Base-by-base conservation (phyloP, 2,329 filamentous ascomycete species). In the Pezizomycotina sp. region DNA sequence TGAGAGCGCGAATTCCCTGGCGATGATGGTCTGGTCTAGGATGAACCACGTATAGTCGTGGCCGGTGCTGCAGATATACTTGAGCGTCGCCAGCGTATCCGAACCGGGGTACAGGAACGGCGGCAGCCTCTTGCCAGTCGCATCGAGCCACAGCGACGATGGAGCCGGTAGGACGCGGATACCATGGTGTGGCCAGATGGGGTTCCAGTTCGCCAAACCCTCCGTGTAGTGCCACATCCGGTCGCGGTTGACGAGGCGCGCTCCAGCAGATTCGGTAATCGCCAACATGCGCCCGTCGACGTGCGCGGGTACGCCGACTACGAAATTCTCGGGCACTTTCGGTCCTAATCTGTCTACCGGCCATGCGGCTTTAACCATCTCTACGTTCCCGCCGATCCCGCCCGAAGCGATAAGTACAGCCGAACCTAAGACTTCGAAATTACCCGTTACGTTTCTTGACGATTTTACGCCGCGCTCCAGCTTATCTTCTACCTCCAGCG, bases 221-320 rank as follows among this genome's bases (percentile, higher is more conserved):
- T 74, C 70, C 7, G 68, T 73, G 50, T 74, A 74, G 52, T 74
- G 69, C 70, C 70, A 74, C 69, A 74, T 73, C 27, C 70, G 58
- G 48, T 74, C 70, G 31, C 64, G 61, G 54, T 74, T 74, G 56
- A 74, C 60, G 41, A 72, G 49, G 38, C 61, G 58, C 1, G 65
- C 70, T 6, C 70, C 70, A 1, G 58, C 61, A 1, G 49, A 34
- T 50, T 70, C 62, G 2, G 67, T 54, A 32, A 74, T 71, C 22
- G 56, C 62, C 27, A 74, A 63, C 68, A 73, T 72, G 34, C 68
- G 63, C 2, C 70, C 70, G 45, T 74, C 70, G n/a, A 74, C 70
- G 45, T 74, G 68, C 0, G 66, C 67, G 0, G 70, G 70, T 2
- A 74, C 70, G 5, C 70, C 70, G 9, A 71, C 52, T 26, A 74